Conservation (phyloP, 2,329 filamentous ascomycete genomes). For the Periconia macrospinosa region DNA sequence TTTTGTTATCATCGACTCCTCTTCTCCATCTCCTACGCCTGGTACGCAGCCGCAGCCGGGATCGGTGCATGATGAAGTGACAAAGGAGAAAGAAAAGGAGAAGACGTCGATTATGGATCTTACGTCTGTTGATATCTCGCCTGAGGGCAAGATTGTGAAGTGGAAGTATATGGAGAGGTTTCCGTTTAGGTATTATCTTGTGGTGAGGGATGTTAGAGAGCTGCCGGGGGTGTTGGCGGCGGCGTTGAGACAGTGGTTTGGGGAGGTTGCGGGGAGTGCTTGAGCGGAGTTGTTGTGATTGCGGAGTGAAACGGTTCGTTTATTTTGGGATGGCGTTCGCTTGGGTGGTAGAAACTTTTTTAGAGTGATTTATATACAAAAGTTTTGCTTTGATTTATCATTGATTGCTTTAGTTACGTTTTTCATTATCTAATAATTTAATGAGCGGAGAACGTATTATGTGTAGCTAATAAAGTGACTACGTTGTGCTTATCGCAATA, state of each 20-base stretch:
- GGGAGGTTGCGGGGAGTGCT: constrained; percentile 60
- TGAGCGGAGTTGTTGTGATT: constrained; percentile 1
- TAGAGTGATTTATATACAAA: too few species aligned
- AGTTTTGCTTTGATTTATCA: too few species aligned
- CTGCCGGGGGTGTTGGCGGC: constrained; percentile 85
- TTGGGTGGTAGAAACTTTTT: too few species aligned
- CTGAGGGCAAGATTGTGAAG: constrained; percentile 72
- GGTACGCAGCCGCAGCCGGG: constrained; percentile 3
- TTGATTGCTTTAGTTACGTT: too few species aligned
- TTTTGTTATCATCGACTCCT: constrained; percentile 89
- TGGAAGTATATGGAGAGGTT: constrained; percentile 93
- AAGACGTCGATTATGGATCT: constrained; percentile 80
- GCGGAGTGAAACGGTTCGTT: not conserved
- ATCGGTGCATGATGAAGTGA: constrained; percentile 5
- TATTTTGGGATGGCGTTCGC: too few species aligned
- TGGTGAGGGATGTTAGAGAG: constrained; percentile 90
- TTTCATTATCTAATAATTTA: too few species aligned
- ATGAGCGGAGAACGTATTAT: too few species aligned
- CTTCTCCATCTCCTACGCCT: constrained; percentile 17
- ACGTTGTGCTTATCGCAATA: too few species aligned
- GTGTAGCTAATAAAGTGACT: too few species aligned
- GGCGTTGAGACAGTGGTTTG: constrained; percentile 94
- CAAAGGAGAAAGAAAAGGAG: constrained; percentile 50
- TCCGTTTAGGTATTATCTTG: constrained; percentile 94
- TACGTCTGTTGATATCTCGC: constrained; percentile 81